These are phyloP conservation scores for Cunninghamia lanceolata DNA, from an alignment of 75 land plant species.

Conservation along the genomic window DNA sequence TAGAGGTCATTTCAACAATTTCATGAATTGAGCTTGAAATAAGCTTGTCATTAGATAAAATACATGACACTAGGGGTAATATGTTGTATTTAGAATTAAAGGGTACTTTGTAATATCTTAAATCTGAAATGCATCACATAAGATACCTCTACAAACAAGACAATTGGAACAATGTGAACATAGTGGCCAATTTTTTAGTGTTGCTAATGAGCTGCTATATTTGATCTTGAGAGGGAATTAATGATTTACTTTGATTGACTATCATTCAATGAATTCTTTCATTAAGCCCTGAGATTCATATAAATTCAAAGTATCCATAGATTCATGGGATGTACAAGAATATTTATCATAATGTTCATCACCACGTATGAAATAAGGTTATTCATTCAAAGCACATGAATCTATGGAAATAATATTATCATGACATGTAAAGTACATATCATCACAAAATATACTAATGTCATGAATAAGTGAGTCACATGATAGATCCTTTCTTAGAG, in stretches of 20 bases:
- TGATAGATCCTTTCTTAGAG: too few relatives aligned
- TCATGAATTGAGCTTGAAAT: neutral
- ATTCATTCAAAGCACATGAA: too few relatives aligned
- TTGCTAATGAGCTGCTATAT: neutral
- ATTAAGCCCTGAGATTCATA: slow-evolving; percentile 51
- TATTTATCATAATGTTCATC: too few relatives aligned
- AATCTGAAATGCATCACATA: neutral
- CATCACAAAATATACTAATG: too few relatives aligned
- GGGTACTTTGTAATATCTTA: neutral
- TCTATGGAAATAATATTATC: too few relatives aligned
- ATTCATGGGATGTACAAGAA: too few relatives aligned
- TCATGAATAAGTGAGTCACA: too few relatives aligned
- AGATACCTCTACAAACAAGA: neutral
- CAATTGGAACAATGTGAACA: neutral
- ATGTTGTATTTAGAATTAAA: too few relatives aligned
- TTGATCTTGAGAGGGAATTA: neutral
- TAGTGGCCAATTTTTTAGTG: neutral
- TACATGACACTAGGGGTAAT: neutral
- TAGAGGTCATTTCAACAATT: neutral
- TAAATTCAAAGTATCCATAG: too few relatives aligned
- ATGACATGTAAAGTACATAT: too few relatives aligned
- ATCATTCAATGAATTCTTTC: slow-evolving; percentile 61
- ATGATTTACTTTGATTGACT: neutral
- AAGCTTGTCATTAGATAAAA: neutral
- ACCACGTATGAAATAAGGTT: too few relatives aligned